A percentile compares a stretch with the other conserved stretches of the same genome.
phyloP scores from a whole-genome alignment of 371 early-diverging fungal species.

The Parasitella parasitica region DNA sequence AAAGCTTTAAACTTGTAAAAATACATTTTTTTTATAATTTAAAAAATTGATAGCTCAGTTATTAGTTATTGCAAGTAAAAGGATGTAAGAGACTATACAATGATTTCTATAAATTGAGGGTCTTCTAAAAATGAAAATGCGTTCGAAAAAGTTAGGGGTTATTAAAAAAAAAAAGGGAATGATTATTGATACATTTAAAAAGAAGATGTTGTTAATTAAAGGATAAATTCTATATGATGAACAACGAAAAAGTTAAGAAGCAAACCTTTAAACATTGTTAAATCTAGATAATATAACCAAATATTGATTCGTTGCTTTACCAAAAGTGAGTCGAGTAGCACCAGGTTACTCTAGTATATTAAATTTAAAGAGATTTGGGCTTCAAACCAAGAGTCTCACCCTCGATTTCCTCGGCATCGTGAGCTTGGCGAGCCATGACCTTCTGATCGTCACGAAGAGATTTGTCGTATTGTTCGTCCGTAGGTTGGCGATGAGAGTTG shows the following conservation, averaged over 20 bases:
- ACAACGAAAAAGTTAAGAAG: not conserved
- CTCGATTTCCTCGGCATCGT: conserved; percentile 64
- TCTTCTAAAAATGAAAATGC: not conserved
- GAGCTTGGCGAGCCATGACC: conserved; percentile 68
- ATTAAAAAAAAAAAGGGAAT: not conserved
- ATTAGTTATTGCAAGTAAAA: not conserved
- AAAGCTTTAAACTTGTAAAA: not conserved
- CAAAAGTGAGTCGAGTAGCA: not conserved
- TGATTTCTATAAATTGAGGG: not conserved
- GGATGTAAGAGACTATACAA: not conserved
- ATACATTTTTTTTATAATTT: not conserved
- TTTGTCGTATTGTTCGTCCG: conserved; percentile 66
- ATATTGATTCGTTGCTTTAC: not conserved
- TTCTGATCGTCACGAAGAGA: conserved; percentile 60
- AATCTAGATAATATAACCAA: not conserved
- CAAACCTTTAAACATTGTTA: not conserved
- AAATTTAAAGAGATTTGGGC: conserved; percentile 1
- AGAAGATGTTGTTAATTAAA: not conserved
- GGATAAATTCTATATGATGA: too few species aligned
- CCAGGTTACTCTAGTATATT: conserved; percentile 1
- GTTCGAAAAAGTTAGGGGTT: not conserved
- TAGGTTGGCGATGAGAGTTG: conserved; percentile 72
- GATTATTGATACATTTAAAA: not conserved
- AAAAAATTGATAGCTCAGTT: not conserved
- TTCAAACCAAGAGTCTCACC: conserved; percentile 10